phyloP scores from a whole-genome alignment of 768 basidiomycete species.

The Panellus pusillus region DNA sequence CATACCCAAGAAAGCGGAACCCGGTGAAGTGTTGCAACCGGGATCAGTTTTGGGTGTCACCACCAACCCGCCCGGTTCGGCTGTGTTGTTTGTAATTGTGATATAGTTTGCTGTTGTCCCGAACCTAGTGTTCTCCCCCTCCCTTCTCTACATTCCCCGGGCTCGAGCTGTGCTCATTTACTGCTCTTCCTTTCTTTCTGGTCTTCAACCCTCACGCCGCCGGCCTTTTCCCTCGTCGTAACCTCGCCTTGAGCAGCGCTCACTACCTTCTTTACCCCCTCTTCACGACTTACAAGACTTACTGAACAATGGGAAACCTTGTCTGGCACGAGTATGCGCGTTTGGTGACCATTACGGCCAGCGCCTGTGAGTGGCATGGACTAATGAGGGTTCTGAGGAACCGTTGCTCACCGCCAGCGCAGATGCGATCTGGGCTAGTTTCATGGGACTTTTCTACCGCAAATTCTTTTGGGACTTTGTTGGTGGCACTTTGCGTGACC shows the following conservation, averaged over 20 bases:
- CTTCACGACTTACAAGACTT: conserved; percentile 17
- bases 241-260: conserved; percentile 26
- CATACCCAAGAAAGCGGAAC: not conserved
- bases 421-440: conserved; percentile 82
- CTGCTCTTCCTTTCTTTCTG: conserved; percentile 29
- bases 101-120: conserved; percentile 25
- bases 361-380: conserved; percentile 57
- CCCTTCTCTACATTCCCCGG: conserved; percentile 31
- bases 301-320: conserved; percentile 67
- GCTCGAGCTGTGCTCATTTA: conserved; percentile 39
- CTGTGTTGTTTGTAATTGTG: not conserved
- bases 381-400: not conserved
- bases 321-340: conserved; percentile 82
- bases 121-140: conserved; percentile 37
- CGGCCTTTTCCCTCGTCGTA: conserved; percentile 21
- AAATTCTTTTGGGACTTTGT: conserved; percentile 98
- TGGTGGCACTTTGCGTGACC: conserved; percentile 74
- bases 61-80: not conserved
- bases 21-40: conserved; percentile 5
- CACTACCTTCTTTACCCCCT: conserved; percentile 17
- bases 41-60: conserved; percentile 10
- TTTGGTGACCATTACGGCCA: conserved; percentile 65
- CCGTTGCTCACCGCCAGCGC: conserved; percentile 9
- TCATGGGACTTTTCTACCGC: conserved; percentile 81
- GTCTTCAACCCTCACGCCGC: conserved; percentile 28